Evolutionary conservation across 768 basidiomycete genomes (phyloP).

Genomic region (Postia placenta): DNA sequence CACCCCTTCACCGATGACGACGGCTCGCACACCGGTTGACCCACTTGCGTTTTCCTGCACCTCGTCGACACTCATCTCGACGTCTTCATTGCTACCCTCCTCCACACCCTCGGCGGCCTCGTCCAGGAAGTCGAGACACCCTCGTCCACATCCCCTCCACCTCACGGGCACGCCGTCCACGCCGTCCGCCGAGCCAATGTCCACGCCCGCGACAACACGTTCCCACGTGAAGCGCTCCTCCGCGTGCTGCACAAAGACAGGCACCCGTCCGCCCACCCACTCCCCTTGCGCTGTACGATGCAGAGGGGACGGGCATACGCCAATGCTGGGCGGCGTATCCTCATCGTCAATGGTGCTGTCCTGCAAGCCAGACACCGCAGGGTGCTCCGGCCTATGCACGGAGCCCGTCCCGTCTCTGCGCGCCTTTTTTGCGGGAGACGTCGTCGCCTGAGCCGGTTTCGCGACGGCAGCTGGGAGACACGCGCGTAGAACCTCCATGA

Average conservation of each 20-base stretch:
- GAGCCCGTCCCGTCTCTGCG: slow-evolving; percentile 4
- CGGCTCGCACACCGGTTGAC: slow-evolving; percentile 6
- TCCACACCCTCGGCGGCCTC: neutral
- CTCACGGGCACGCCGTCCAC: slow-evolving; percentile 41
- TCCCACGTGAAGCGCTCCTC: slow-evolving; percentile 70
- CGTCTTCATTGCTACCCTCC: neutral
- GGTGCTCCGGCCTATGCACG: slow-evolving; percentile 1
- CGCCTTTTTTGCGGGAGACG: slow-evolving; percentile 12
- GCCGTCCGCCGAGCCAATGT: slow-evolving; percentile 35
- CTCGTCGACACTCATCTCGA: neutral
- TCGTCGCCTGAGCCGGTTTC: slow-evolving; percentile 14
- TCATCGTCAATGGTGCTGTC: neutral
- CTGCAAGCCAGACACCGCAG: neutral
- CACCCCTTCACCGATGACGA: slow-evolving; percentile 4
- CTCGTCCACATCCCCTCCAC: slow-evolving; percentile 64
- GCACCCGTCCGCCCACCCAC: slow-evolving; percentile 11
- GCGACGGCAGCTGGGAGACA: slow-evolving; percentile 25
- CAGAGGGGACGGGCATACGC: slow-evolving; percentile 42
- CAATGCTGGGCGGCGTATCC: slow-evolving; percentile 29
- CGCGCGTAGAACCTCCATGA: slow-evolving; percentile 22
- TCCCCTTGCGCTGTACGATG: slow-evolving; percentile 8
- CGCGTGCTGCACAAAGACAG: slow-evolving; percentile 47
- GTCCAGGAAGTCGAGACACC: slow-evolving; percentile 59
- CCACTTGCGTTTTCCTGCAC: neutral
- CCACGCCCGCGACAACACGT: slow-evolving; percentile 40